These are phyloP conservation scores for Zygotorulaspora florentina DNA, from an alignment of 805 yeast genomes.

Conservation along the genomic window DNA sequence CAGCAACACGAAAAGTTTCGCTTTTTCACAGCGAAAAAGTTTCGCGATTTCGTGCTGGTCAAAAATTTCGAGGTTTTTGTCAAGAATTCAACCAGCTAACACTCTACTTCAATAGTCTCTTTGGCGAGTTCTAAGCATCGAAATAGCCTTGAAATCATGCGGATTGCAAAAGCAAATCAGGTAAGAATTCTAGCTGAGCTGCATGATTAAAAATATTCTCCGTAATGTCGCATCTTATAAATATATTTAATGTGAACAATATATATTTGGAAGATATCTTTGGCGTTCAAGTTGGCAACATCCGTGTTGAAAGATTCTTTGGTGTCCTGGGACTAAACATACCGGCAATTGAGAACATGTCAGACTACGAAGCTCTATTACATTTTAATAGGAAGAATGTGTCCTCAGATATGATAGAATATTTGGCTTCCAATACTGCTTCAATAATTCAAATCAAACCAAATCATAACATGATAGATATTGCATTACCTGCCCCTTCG, in stretches of 20 bases:
- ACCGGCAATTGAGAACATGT: slow-evolving; percentile 12
- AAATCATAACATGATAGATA: slow-evolving; percentile 15
- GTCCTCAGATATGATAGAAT: slow-evolving; percentile 29
- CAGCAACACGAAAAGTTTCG: slow-evolving; percentile 15
- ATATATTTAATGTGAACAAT: not conserved
- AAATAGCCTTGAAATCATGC: not conserved
- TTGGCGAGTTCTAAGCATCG: not conserved
- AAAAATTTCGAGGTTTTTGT: slow-evolving; percentile 3
- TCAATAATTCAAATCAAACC: slow-evolving; percentile 26
- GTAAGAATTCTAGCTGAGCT: not conserved
- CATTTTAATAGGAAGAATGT: slow-evolving; percentile 28
- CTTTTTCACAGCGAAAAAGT: not conserved
- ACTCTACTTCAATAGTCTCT: not conserved
- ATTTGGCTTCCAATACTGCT: slow-evolving; percentile 26
- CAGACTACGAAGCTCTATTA: slow-evolving; percentile 30
- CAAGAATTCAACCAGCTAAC: slow-evolving; percentile 1
- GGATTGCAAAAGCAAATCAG: not conserved
- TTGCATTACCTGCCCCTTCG: slow-evolving; percentile 37
- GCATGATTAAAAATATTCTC: not conserved
- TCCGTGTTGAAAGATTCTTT: not conserved
- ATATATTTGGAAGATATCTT: slow-evolving; percentile 1
- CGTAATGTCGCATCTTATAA: not conserved
- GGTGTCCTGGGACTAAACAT: not conserved
- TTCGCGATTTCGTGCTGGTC: slow-evolving; percentile 13
- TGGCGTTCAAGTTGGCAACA: too few relatives aligned